Evolutionary conservation across 306 rosid species (phyloP), one percentile per base, ranked within the genome.

Genomic region (Boehmeria nivea): DNA sequence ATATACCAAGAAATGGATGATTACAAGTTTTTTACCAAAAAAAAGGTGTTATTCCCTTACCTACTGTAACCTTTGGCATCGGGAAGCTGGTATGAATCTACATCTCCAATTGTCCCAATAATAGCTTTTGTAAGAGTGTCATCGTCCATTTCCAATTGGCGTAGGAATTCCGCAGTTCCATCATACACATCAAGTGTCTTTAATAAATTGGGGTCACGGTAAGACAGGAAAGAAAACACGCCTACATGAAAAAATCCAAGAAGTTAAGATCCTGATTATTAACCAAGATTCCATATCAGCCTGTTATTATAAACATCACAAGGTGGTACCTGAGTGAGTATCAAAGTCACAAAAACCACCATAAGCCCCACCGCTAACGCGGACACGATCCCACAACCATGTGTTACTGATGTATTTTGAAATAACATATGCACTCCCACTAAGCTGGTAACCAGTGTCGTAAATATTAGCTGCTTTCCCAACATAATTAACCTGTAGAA

Each of bases 51-150:
- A 59, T 25, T 15, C 43, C 40, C 83, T 42, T 81, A 91, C 98
- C 98, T 87, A 61, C 93, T 91, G 54, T 91, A 91, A 70, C 96
- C 99, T 83, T 91, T 91, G 71, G 99, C 99, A 73, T 91, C 99
- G 46, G 99, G 99, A 70, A 91, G 96, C 76, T 87, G 99, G 84
- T 91, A 84, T 9, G 99, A 55, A 68, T 91, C 99, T 18, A 91
- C 85, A 47, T 91, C 99, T 52, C 99, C 99, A 51, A 91, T 91
- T 63, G 99, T 91, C 66, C 99, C 99, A 52, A 91, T 91, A 54
- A 91, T 83, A 67, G 99, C 81, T 71, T 91, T 91, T 19, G 95
- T 70, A 51, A 91, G 81, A 61, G 95, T 73, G 43, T 83, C 89
- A 2, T 73, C 74, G 54, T 91, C 96, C 79, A 91, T 66, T 62